Base-by-base conservation (phyloP, 176 grass and related monocot species). In the Leersia perrieri region DNA sequence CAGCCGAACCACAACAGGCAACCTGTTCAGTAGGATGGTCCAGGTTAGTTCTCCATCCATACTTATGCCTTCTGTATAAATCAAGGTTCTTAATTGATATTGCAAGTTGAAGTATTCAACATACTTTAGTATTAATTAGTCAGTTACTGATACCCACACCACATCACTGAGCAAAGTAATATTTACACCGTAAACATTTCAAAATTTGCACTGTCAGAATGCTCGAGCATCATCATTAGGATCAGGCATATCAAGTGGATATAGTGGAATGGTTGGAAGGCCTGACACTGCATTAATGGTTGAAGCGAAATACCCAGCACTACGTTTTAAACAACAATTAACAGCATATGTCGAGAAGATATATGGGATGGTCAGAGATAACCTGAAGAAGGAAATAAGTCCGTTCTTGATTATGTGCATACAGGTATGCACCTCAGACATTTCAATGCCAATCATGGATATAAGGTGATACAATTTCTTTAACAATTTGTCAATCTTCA, bases 291-390 rank as follows among this genome's bases (percentile, higher is more conserved):
- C 78, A 73, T 78, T 85, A 27, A 92, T 69, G 80, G 77, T 98
- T 82, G 95, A 94, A 67, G 92, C 95, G 45, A 98, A 98, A 62
- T 98, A 98, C 73, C 92, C 95, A 77, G 92, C 92, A 9, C 65
- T 98, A 57, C 77, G 91, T 81, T 98, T 98, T 80, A 98, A 98
- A 68, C 95, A 98, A 78, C 92, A 91, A n/a, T 78, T 98, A 80
- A 94, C 92, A 66, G 92, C 95, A 33, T 98, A 88, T 66, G 90
- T 94, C 9, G 95, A 98, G 92, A 98, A 98, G 71, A 98, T 98
- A 70, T 94, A 94, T 78, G 95, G 86, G 25, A 89, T 92, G 84
- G 92, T 94, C 23, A 82, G 92, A 87, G 92, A 98, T 70, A 92
- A 85, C 76, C 74, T 98, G 51, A 98, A 98, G 84, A 98, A 92